A percentile compares a stretch with the other conserved stretches of the same genome.
phyloP scores from a whole-genome alignment of 805 yeast genomes.

The Yamadazyma paraphyllophila region DNA sequence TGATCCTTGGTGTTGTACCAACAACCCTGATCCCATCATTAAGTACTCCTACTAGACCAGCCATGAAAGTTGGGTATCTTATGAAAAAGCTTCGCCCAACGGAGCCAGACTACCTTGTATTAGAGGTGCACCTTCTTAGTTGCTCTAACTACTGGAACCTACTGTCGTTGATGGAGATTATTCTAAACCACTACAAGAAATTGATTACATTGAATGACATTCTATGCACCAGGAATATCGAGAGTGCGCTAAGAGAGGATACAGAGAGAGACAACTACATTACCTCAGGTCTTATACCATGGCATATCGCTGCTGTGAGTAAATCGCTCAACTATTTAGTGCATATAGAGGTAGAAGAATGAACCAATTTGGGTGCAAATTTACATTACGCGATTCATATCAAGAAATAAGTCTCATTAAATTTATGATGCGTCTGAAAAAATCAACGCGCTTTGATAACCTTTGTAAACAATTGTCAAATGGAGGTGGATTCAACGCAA shows the following conservation, averaged over 20 bases:
- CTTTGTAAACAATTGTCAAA: slow-evolving; percentile 9
- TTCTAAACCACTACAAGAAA: slow-evolving; percentile 62
- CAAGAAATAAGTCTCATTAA: no score
- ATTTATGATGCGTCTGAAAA: background rate
- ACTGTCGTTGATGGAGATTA: slow-evolving; percentile 49
- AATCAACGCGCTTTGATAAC: background rate
- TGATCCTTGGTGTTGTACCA: slow-evolving; percentile 57
- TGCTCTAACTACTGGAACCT: slow-evolving; percentile 68
- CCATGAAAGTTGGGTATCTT: slow-evolving; percentile 69
- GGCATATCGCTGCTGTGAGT: slow-evolving; percentile 71
- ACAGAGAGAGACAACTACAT: slow-evolving; percentile 10
- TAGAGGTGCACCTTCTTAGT: slow-evolving; percentile 68
- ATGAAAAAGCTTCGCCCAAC: slow-evolving; percentile 35
- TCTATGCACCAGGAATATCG: slow-evolving; percentile 29
- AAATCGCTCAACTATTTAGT: slow-evolving; percentile 57
- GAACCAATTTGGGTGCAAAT: slow-evolving; percentile 1
- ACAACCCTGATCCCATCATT: slow-evolving; percentile 63
- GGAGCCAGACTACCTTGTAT: slow-evolving; percentile 29
- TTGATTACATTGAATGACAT: slow-evolving; percentile 44
- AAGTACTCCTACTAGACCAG: slow-evolving; percentile 66
- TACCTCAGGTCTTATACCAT: slow-evolving; percentile 50
- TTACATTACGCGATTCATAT: background rate
- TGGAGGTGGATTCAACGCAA: slow-evolving; percentile 7
- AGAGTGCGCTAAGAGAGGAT: slow-evolving; percentile 9
- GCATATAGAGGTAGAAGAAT: slow-evolving; percentile 51